A percentile compares a stretch with the other conserved stretches of the same genome.
phyloP scores from a whole-genome alignment of 2,329 filamentous ascomycete species.

The Xylariaceae sp. region DNA sequence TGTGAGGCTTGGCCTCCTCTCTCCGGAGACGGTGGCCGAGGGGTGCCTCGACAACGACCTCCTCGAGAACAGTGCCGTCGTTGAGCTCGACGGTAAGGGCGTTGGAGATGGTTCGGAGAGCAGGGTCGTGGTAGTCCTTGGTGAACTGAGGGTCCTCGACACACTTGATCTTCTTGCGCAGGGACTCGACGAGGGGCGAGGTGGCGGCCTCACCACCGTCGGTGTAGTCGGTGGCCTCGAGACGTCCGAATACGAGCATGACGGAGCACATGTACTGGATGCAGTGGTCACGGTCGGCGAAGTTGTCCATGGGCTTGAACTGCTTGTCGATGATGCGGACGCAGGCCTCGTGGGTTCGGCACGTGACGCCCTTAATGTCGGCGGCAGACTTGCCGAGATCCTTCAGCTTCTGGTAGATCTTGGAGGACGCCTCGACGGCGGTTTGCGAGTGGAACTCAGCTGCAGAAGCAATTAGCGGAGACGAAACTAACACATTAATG shows the following conservation, averaged over 20 bases:
- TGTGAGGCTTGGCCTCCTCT: constrained; percentile 97
- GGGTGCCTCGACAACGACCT: constrained; percentile 89
- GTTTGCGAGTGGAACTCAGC: constrained; percentile 96
- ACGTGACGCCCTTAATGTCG: constrained; percentile 89
- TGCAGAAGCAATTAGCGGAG: constrained; percentile 41
- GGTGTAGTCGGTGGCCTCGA: constrained; percentile 88
- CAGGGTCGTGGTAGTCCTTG: constrained; percentile 88
- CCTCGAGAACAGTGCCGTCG: constrained; percentile 85
- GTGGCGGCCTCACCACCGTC: constrained; percentile 90
- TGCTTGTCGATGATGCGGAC: constrained; percentile 99
- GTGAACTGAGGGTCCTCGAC: constrained; percentile 96
- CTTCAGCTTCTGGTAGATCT: constrained; percentile 77
- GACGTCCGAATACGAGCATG: constrained; percentile 92
- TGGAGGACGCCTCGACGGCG: constrained; percentile 89
- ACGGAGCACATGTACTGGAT: constrained; percentile 98
- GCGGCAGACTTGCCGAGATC: constrained; percentile 81
- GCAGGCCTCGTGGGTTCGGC: constrained; percentile 97
- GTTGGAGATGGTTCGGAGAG: constrained; percentile 94
- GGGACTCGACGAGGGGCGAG: constrained; percentile 80
- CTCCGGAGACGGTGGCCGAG: constrained; percentile 85
- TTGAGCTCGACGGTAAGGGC: constrained; percentile 91
- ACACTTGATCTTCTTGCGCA: constrained; percentile 90
- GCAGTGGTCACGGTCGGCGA: constrained; percentile 98
- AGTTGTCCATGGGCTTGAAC: constrained; percentile 99
- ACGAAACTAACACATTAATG: too few species aligned